Evolutionary conservation across 2,329 filamentous ascomycete species (phyloP), one percentile per base, ranked within the genome.

Genomic region (Curvularia lunata): DNA sequence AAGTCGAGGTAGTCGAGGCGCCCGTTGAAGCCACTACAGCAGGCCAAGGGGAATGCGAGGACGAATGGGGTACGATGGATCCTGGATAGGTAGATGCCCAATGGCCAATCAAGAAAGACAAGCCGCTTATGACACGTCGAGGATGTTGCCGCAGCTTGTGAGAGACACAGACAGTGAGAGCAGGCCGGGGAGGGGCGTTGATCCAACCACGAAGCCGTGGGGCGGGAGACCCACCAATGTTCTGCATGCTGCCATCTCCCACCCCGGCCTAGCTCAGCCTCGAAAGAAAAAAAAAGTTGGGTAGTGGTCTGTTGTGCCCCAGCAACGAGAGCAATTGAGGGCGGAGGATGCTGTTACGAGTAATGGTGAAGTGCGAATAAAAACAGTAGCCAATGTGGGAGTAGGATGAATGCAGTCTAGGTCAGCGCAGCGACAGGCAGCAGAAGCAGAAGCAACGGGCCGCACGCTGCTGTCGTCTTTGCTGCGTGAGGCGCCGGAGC

Each of bases 371-470:
- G 23, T 47, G 37, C 5, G 49, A 48, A 32, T 32, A 34, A 46
- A 37, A 23, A 37, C 23, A 1, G 27, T 19, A 27, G 50, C 19
- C 38, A 50, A 42, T 43, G 43, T 21, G 16, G 9, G 43, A 23
- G 51, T 60, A 37, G 45, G 40, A 50, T 54, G 48, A 25, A 38
- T 57, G 63, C 60, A 55, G 53, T 40, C 61, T 47, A 58, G 50
- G 45, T 61, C 58, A 48, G 56, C 51, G 54, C 57, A 58, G 58
- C 47, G 25, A 42, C 47, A 21, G 40, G 54, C 60, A 62, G 62
- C 64, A 65, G 56, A 54, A 57, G 63, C 48, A 67, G 16, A 65
- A 68, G 60, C 64, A 67, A 61, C 64, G 62, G 61, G 57, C 61
- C 61, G 66, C 66, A 47, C 54, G 66, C 55, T 61, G 64, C 60